Conservation (phyloP, 768 basidiomycete genomes). For the Suillus decipiens region DNA sequence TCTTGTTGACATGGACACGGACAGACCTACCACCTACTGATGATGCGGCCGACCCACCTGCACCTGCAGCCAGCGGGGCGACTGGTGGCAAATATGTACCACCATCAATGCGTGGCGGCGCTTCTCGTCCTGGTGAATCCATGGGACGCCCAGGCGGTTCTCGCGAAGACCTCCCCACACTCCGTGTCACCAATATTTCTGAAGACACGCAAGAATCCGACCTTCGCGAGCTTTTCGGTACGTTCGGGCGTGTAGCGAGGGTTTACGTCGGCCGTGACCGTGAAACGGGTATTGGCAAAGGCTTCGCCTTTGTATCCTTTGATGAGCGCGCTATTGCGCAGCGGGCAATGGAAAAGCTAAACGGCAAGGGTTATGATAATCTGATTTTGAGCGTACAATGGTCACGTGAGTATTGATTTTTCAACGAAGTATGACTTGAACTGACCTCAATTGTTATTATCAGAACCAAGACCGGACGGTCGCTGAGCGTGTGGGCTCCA, state of each 20-base stretch:
- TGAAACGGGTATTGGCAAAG: slow-evolving; percentile 93
- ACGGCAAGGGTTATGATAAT: slow-evolving; percentile 92
- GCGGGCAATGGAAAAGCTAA: slow-evolving; percentile 86
- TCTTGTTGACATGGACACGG: not conserved
- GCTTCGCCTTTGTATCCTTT: slow-evolving; percentile 97
- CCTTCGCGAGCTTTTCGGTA: slow-evolving; percentile 85
- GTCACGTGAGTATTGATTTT: slow-evolving; percentile 50
- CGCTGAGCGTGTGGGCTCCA: slow-evolving; percentile 18
- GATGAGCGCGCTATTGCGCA: slow-evolving; percentile 81
- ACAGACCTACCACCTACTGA: slow-evolving; percentile 41
- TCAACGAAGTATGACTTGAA: not conserved
- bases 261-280: slow-evolving; percentile 95
- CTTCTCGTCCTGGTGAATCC: slow-evolving; percentile 71
- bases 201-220: slow-evolving; percentile 96
- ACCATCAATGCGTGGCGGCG: slow-evolving; percentile 83
- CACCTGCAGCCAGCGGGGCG: slow-evolving; percentile 31
- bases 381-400: slow-evolving; percentile 74
- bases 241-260: slow-evolving; percentile 82
- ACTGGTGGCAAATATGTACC: slow-evolving; percentile 88
- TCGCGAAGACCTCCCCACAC: slow-evolving; percentile 92
- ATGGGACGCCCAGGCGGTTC: slow-evolving; percentile 56
- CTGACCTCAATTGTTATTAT: slow-evolving; percentile 7
- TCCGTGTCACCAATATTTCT: slow-evolving; percentile 96
- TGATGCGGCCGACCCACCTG: slow-evolving; percentile 35
- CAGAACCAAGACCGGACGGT: slow-evolving; percentile 48